A percentile compares a stretch with the other conserved stretches of the same genome.
These are phyloP conservation scores for Styphnolobium japonicum DNA, from an alignment of 306 rosid species.

Conservation along the genomic window DNA sequence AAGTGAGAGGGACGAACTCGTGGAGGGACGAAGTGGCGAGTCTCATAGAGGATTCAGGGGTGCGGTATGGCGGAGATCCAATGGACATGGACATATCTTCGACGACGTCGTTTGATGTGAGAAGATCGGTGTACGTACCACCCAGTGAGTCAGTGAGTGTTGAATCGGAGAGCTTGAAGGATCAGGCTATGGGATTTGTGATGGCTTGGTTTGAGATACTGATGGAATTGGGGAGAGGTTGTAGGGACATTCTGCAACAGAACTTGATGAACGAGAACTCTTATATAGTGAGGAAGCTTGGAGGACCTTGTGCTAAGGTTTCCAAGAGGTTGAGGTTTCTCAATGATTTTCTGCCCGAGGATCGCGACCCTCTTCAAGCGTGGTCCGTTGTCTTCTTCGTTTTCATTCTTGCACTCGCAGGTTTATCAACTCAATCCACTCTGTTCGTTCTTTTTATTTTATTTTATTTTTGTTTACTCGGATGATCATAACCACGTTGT, in stretches of 20 bases:
- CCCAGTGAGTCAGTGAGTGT: conserved; percentile 20
- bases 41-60: conserved; percentile 50
- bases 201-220: conserved; percentile 92
- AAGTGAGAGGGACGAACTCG: conserved; percentile 32
- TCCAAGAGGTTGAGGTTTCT: conserved; percentile 64
- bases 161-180: conserved; percentile 72
- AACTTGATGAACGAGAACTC: conserved; percentile 67
- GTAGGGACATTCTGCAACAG: conserved; percentile 78
- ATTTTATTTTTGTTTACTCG: neutral
- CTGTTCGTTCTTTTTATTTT: too few relatives aligned
- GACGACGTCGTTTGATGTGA: conserved; percentile 36
- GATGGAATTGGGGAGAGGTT: conserved; percentile 73
- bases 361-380: conserved; percentile 89
- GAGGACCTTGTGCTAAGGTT: conserved; percentile 63
- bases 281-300: conserved; percentile 50
- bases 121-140: conserved; percentile 23
- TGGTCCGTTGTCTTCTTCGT: conserved; percentile 83
- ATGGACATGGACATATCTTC: conserved; percentile 21
- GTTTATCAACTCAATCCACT: conserved; percentile 26
- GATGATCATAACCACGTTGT: neutral
- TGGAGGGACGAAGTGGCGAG: conserved; percentile 75
- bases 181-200: conserved; percentile 72
- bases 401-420: conserved; percentile 72
- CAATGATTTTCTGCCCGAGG: conserved; percentile 88
- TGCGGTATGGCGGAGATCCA: conserved; percentile 49